Percentiles rank a stretch among this genome's conserved stretches.
Evolutionary conservation across 352 stramenopile genomes (phyloP).

Genomic region (Phytophthora pseudosyringae): DNA sequence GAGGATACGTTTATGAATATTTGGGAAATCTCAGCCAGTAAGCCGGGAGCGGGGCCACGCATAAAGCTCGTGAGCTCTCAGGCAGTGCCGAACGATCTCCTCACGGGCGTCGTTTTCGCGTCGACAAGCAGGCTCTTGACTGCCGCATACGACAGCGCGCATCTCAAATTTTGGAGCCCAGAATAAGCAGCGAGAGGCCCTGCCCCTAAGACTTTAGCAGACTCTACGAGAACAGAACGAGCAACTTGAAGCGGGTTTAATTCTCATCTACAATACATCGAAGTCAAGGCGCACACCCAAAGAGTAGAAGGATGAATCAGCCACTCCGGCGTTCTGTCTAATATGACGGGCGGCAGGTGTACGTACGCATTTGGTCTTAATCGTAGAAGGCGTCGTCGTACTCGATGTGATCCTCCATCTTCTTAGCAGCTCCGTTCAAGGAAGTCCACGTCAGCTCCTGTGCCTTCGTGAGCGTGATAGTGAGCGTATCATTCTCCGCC

Average conservation of each 20-base stretch:
- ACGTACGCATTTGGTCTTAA: constrained; percentile 33
- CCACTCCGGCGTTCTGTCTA: neutral
- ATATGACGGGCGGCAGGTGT: neutral
- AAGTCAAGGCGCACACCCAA: constrained; percentile 9
- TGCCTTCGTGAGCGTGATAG: constrained; percentile 74
- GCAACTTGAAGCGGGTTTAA: constrained; percentile 14
- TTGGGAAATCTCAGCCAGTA: constrained; percentile 54
- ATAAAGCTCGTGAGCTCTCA: constrained; percentile 73
- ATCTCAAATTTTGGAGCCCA: constrained; percentile 75
- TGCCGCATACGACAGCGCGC: constrained; percentile 63
- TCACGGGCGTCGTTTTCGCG: constrained; percentile 63
- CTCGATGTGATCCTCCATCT: constrained; percentile 85
- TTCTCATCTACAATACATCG: constrained; percentile 34
- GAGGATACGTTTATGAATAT: constrained; percentile 86
- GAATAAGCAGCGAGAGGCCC: constrained; percentile 38
- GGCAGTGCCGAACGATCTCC: constrained; percentile 63
- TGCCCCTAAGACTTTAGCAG: neutral
- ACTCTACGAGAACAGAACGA: constrained; percentile 18
- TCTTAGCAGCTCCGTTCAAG: constrained; percentile 83
- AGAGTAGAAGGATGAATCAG: constrained; percentile 2
- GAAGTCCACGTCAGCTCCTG: constrained; percentile 69
- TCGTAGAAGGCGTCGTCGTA: constrained; percentile 87
- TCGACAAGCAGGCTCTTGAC: constrained; percentile 61
- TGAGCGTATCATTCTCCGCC: constrained; percentile 63
- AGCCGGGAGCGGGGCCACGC: constrained; percentile 22